Evolutionary conservation across 129 eudicot species (phyloP), one percentile per base, ranked within the genome.

Genomic region (Smallanthus sonchifolius): DNA sequence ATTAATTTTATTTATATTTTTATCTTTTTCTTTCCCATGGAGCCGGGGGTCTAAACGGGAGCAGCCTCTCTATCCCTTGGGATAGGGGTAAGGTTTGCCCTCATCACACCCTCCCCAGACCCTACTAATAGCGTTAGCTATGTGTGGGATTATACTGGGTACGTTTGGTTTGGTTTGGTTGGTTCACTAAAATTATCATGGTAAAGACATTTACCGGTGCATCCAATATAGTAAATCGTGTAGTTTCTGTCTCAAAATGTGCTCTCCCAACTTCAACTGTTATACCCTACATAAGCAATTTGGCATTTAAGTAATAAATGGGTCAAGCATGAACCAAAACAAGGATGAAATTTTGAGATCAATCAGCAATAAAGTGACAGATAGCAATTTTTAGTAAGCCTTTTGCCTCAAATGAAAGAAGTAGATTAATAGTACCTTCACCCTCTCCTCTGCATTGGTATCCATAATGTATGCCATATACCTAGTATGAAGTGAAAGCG

Each of bases 241-340:
- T 87, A 34, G 89, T 79, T 80, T 81, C 86, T 65, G 98, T 93
- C 83, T 93, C 98, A 65, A 93, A 93, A 79, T 88, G 92, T 6
- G 98, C 98, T 82, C 98, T 82, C 42, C 98, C 98, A 61, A 93
- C 98, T 83, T 93, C 97, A 88, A 93, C 96, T 3, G 98, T 93
- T 75, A 78, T 93, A 28, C 98, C 98, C 98, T 93, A 64, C 59
- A 78, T 13, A 37, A 72, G 44, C 68, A 65, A 64, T 67, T 55
- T 61, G 42, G 11, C 44, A 30, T 51, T 75, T 4, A 52, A 57
- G n/a, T 38, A 65, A 51, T 8, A 20, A 69, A 73, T 64, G 75
- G n/a, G 16, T 48, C 20, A 45, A 48, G 36, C 66, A 60, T 39
- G 36, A 75, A 78, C 68, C 15, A 28, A 28, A 42, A 44, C 10